phyloP scores from a whole-genome alignment of 108 stramenopile species.

The Schizochytrium sp. region DNA sequence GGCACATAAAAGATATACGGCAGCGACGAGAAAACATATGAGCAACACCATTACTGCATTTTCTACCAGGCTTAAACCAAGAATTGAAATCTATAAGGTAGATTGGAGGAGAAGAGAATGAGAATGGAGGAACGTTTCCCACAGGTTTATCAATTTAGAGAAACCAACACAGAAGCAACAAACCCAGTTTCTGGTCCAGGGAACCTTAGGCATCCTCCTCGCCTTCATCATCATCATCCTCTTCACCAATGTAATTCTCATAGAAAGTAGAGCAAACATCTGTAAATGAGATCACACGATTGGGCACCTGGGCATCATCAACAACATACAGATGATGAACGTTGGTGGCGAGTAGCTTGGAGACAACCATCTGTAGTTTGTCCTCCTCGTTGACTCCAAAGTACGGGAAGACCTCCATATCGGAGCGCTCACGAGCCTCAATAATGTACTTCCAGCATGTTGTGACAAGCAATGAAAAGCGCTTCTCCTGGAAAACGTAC shows the following conservation, averaged over 20 bases:
- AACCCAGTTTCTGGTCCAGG: too few species aligned
- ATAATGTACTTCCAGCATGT: slow-evolving; percentile 51
- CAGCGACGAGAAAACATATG: too few species aligned
- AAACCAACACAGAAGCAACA: too few species aligned
- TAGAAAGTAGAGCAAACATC: neutral
- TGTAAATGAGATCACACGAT: slow-evolving; percentile 47
- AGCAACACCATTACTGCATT: neutral
- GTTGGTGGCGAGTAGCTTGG: slow-evolving; percentile 54
- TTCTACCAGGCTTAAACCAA: neutral
- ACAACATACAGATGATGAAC: slow-evolving; percentile 59
- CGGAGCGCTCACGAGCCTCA: slow-evolving; percentile 14
- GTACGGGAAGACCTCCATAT: slow-evolving; percentile 38
- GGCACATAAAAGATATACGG: too few species aligned
- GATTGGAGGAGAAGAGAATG: neutral
- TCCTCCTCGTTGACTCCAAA: slow-evolving; percentile 33
- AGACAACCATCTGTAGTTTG: slow-evolving; percentile 30
- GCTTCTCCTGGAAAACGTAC: slow-evolving; percentile 50
- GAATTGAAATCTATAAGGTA: slow-evolving; percentile 7
- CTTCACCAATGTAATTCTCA: neutral
- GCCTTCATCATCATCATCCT: neutral
- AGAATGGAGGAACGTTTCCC: too few species aligned
- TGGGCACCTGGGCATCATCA: neutral
- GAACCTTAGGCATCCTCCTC: too few species aligned
- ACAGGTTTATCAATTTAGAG: too few species aligned
- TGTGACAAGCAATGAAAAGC: neutral